Evolutionary conservation across 176 grass and related monocot genomes (phyloP), one percentile per base, ranked within the genome.

Genomic region (Saccharum spontaneum): DNA sequence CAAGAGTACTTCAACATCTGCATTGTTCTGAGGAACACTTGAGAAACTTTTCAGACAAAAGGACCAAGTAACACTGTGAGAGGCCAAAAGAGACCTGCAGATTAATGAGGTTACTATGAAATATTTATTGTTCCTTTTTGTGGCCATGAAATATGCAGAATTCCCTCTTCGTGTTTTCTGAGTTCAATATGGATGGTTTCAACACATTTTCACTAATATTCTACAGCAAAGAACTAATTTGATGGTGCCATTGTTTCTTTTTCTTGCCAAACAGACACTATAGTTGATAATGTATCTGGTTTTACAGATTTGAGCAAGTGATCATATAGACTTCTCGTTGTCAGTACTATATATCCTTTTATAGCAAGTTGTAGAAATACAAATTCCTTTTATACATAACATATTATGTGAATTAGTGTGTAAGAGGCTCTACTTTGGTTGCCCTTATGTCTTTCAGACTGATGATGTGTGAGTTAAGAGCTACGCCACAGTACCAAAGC

Each of bases 171-270:
- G 23, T 13, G 10, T 43, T 28, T 30, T 49, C 6, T 68, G 38
- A 13, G 34, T 20, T 69, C 71, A 50, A 26, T 20, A n/a, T 18
- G 33, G 22, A 41, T 49, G 73, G 24, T 52, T 61, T 18, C 38
- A 38, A 68, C 13, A 87, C 12, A 75, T 77, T 37, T 68, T 12
- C 55, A 80, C 5, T 36, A 57, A 67, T 13, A 75, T 55, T 75
- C 8, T 33, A 67, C 44, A 75, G 45, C 10, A 74, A 20, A 67
- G 45, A 75, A 87, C 69, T 66, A 75, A 38, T 45, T 41, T 33
- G 23, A 75, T 55, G 22, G 24, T 70, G 70, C 4, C 18, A 57
- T 81, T 8, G 6, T 45, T 39, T 22, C 1, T 18, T 75, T 46
- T 77, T 10, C 6, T 37, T 46, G 22, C 4, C 26, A 50, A 83